phyloP scores from a whole-genome alignment of 352 stramenopile genomes.

The Phytophthora lateralis region DNA sequence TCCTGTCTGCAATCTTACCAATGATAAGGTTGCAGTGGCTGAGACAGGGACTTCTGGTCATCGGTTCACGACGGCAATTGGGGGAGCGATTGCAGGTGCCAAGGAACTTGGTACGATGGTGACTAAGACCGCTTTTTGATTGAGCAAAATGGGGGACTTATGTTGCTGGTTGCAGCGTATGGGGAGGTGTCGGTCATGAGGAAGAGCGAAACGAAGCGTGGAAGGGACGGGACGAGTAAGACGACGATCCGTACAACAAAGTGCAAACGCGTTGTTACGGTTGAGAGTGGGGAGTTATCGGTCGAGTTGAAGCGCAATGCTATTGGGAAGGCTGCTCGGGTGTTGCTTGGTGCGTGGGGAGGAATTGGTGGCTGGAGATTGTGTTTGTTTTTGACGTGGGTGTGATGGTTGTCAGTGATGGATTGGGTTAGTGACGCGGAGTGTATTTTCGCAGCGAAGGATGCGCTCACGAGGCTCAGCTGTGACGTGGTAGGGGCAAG shows the following conservation, averaged over 20 bases:
- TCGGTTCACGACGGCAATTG: conserved; percentile 43
- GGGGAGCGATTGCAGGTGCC: conserved; percentile 53
- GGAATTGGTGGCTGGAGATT: neutral
- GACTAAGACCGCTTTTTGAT: neutral
- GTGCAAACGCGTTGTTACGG: conserved; percentile 33
- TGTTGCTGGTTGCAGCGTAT: conserved; percentile 36
- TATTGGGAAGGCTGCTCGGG: conserved; percentile 14
- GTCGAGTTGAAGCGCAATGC: conserved; percentile 43
- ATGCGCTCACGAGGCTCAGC: conserved; percentile 44
- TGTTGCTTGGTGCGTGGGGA: conserved; percentile 37
- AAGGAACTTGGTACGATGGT: conserved; percentile 44
- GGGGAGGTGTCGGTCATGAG: conserved; percentile 43
- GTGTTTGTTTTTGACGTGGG: neutral
- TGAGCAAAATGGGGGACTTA: neutral
- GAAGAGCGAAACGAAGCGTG: conserved; percentile 11
- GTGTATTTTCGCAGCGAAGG: conserved; percentile 44
- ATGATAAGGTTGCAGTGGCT: neutral
- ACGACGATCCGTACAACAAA: conserved; percentile 10
- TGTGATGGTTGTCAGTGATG: conserved; percentile 26
- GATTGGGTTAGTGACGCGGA: conserved; percentile 67
- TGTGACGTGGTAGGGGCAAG: conserved; percentile 56
- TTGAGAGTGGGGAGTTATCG: conserved; percentile 28
- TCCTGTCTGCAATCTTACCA: neutral
- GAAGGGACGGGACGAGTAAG: conserved; percentile 14
- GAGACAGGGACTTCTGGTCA: conserved; percentile 11